phyloP scores from a whole-genome alignment of 1,284 basidiomycete species.

The Cystobasidium sp. region DNA sequence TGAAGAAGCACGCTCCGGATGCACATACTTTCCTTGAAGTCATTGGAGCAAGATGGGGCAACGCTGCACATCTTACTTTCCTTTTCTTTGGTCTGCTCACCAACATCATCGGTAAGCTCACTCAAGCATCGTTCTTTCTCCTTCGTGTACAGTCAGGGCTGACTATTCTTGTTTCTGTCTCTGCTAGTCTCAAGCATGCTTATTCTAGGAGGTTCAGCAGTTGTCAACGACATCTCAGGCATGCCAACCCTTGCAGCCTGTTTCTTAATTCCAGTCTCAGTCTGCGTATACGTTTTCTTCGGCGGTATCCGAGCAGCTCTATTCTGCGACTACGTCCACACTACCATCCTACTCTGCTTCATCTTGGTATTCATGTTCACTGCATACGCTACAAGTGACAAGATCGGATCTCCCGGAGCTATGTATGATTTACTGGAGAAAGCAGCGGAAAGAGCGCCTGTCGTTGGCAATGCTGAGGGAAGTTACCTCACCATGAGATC shows the following conservation, averaged over 20 bases:
- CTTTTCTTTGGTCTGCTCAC: conserved; percentile 77
- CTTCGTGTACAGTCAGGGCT: no score
- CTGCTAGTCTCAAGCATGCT: conserved; percentile 42
- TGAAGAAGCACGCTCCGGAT: conserved; percentile 67
- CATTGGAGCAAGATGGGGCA: conserved; percentile 73
- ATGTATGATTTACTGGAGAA: conserved; percentile 51
- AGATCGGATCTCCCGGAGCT: conserved; percentile 63
- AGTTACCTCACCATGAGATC: conserved; percentile 78
- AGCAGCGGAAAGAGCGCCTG: conserved; percentile 60
- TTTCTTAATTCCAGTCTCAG: conserved; percentile 71
- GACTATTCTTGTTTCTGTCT: conserved; percentile 54
- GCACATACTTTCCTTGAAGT: conserved; percentile 68
- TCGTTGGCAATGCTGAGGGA: conserved; percentile 66
- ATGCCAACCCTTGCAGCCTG: conserved; percentile 81
- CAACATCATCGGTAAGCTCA: conserved; percentile 71
- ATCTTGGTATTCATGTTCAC: conserved; percentile 69
- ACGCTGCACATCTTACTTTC: conserved; percentile 71
- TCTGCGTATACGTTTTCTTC: conserved; percentile 59
- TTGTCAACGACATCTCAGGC: conserved; percentile 76
- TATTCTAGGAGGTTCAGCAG: conserved; percentile 69
- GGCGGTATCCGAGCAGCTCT: conserved; percentile 66
- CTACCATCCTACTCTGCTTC: conserved; percentile 74
- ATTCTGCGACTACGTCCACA: conserved; percentile 64
- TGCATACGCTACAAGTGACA: conserved; percentile 71
- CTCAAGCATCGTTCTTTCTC: no score